Conservation (phyloP, 176 grass and related monocot genomes). For the Phragmites australis region DNA sequence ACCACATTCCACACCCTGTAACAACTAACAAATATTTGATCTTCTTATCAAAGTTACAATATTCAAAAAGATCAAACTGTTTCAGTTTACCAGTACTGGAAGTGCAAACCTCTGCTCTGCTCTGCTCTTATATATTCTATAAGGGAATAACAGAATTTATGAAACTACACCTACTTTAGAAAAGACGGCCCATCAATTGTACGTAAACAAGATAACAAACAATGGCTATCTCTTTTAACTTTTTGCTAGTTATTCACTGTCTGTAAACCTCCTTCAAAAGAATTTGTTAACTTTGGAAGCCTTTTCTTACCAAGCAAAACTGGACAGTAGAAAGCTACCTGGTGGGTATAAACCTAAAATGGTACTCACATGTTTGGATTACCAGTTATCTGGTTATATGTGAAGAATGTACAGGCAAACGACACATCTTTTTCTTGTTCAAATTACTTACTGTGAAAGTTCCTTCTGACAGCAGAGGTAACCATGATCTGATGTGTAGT, state of each 20-base stretch:
- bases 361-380: too few relatives aligned
- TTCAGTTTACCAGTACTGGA: not conserved
- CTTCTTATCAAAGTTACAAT: not conserved
- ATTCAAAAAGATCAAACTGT: not conserved
- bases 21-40: constrained; percentile 8
- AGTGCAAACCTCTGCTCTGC: too few relatives aligned
- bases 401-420: not conserved
- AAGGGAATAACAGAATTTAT: too few relatives aligned
- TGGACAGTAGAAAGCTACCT: not conserved
- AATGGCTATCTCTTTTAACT: not conserved
- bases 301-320: not conserved
- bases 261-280: not conserved
- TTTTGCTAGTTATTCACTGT: not conserved
- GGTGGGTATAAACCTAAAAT: too few relatives aligned
- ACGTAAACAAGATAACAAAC: not conserved
- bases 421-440: not conserved
- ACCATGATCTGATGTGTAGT: not conserved
- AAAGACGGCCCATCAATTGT: not conserved
- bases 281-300: not conserved
- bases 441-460: constrained; percentile 3
- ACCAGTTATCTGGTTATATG: not conserved
- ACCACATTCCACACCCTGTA: too few relatives aligned
- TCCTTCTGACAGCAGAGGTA: not conserved
- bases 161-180: too few relatives aligned
- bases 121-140: too few relatives aligned